Base-by-base conservation (phyloP, 2,329 filamentous ascomycete genomes). In the Blumeria graminis region DNA sequence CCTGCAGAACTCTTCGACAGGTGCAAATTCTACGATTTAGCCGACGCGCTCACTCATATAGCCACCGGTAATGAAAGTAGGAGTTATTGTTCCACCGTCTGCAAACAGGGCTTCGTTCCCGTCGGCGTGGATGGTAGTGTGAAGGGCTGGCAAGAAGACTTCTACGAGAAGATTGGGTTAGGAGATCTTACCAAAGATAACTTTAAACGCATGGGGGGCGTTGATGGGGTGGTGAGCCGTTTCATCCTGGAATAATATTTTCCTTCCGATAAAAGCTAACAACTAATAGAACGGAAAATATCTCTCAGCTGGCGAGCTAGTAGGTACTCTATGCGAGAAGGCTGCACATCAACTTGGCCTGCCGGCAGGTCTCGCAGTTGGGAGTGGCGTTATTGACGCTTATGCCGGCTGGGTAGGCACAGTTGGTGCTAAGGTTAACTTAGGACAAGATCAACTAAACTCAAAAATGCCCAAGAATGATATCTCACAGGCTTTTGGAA, bases 371-470 rank as follows among this genome's bases (percentile, higher is more conserved):
- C 92, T 95, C 62, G 87, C 92, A 16, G 84, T 98, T 56, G 92
- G 92, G 56, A 94, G 87, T 65, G 89, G 89, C 68, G 92, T 98
- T 61, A 98, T 98, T 65, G 92, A 98, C 68, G 92, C 92, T 16
- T 98, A 98, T 65, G 92, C 92, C 58, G 92, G 92, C 61, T 98
- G 92, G 92, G 92, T 98, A 62, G 92, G 92, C 59, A 96, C 92
- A 1, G 92, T 98, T n/a, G 92, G 92, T 58, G 90, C 92, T 59
- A 95, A 95, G 69, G 86, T 95, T 63, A 77, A 87, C 61, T 76
- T 93, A 14, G 74, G 76, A 43, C 71, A 74, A 57, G 78, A 84
- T 57, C 76, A 83, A 52, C 75, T 90, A 41, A 81, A 83, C 66
- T 73, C 77, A 58, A 76, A 76, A 38, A 74, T 76, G 4, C 76